Evolutionary conservation across 495 filamentous ascomycete genomes (phyloP).

Genomic region (Xylaria flabelliformis): DNA sequence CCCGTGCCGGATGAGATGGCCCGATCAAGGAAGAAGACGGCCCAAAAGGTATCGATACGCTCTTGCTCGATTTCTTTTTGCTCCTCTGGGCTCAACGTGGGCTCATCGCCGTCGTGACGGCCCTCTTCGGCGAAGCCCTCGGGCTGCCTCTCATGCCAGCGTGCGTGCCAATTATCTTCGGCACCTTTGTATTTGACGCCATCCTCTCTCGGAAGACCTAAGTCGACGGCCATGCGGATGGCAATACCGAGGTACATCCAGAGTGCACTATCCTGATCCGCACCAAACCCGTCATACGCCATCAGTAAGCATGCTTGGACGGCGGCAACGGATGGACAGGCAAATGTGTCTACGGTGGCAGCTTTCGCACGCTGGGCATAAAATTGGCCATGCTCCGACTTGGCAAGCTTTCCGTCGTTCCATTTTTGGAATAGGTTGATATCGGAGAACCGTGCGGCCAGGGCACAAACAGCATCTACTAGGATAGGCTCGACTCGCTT

Average conservation of each 20-base stretch:
- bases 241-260: conserved; percentile 91
- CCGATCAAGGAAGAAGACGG: conserved; percentile 83
- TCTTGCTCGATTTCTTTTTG: conserved; percentile 69
- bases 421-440: conserved; percentile 66
- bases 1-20: conserved; percentile 87
- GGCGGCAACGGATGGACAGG: conserved; percentile 77
- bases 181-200: conserved; percentile 74
- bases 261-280: conserved; percentile 82
- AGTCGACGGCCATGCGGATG: conserved; percentile 84
- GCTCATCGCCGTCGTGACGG: conserved; percentile 48
- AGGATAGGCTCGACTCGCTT: conserved; percentile 83
- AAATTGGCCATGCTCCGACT: conserved; percentile 69
- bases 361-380: conserved; percentile 81
- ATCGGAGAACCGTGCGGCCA: conserved; percentile 81
- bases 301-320: conserved; percentile 81
- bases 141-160: conserved; percentile 44
- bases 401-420: conserved; percentile 58
- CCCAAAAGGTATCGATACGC: conserved; percentile 83
- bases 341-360: conserved; percentile 75
- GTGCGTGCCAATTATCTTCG: conserved; percentile 55
- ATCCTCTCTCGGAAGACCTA: conserved; percentile 79
- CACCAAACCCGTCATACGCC: conserved; percentile 85
- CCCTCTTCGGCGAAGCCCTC: conserved; percentile 41
- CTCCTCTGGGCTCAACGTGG: conserved; percentile 56
- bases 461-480: conserved; percentile 82